Evolutionary conservation across 1,139 yeast species (phyloP).

Genomic region (Diutina catenulata): DNA sequence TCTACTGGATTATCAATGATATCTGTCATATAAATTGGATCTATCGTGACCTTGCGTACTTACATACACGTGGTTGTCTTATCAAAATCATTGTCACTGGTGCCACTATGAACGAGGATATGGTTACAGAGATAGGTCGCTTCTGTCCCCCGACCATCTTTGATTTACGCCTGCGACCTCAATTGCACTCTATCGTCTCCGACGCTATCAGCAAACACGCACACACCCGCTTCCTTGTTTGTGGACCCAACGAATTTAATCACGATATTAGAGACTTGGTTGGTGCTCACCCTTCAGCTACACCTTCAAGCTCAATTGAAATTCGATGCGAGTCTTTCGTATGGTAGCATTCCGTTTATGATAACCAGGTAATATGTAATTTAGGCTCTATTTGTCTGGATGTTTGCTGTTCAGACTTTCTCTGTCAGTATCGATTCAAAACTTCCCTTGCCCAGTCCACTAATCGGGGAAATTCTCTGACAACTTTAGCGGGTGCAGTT

Average conservation of each 20-base stretch:
- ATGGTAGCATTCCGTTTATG: no score
- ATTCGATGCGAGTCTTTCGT: no score
- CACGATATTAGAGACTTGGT: not conserved
- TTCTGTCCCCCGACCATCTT: not conserved
- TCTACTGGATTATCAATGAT: slow-evolving; percentile 9
- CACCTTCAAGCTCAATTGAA: no score
- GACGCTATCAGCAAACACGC: not conserved
- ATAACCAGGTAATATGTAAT: no score
- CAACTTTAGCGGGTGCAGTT: no score
- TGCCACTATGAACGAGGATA: not conserved
- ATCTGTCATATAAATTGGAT: slow-evolving; percentile 8
- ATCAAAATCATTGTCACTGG: not conserved
- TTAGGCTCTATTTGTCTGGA: no score
- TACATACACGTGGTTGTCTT: slow-evolving; percentile 3
- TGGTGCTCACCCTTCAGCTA: no score
- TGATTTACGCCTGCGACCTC: not conserved
- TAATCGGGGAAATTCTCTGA: no score
- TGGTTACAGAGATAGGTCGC: not conserved
- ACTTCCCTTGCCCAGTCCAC: no score
- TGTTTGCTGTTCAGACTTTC: no score
- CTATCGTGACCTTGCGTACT: slow-evolving; percentile 8
- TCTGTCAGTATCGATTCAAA: no score
- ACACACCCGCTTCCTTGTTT: not conserved
- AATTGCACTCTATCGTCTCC: not conserved
- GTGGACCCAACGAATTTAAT: slow-evolving; percentile 1